These are phyloP conservation scores for Rhodotorula paludigena DNA, from an alignment of 768 basidiomycete genomes.

Conservation along the genomic window DNA sequence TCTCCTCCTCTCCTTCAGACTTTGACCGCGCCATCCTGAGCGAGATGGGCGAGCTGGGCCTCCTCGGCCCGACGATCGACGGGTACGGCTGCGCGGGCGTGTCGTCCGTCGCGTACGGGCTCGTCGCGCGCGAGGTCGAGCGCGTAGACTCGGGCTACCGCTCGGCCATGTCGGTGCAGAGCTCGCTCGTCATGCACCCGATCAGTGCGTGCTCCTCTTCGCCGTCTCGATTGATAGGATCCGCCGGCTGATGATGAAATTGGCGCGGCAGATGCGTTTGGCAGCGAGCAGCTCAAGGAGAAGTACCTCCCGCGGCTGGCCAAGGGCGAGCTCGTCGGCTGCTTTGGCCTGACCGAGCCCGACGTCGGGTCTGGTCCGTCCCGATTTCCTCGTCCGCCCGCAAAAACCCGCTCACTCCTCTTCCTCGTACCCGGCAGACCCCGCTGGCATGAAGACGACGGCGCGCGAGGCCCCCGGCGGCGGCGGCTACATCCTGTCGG, in stretches of 20 bases:
- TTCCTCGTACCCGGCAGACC: conserved; percentile 53
- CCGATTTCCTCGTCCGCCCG: not conserved
- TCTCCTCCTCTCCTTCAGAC: conserved; percentile 52
- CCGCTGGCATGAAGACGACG: conserved; percentile 92
- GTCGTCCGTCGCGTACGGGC: conserved; percentile 84
- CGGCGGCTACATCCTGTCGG: conserved; percentile 72
- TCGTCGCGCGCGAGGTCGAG: conserved; percentile 90
- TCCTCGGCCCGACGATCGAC: conserved; percentile 84
- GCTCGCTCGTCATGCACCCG: conserved; percentile 91
- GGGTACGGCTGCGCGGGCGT: conserved; percentile 93
- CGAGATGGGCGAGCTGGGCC: conserved; percentile 87
- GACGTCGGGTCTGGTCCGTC: conserved; percentile 71
- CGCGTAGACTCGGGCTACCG: conserved; percentile 94
- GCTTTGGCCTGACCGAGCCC: conserved; percentile 92
- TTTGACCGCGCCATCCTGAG: conserved; percentile 70
- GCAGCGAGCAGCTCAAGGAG: conserved; percentile 81
- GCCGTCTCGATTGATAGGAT: accelerated
- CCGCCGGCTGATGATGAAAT: accelerated
- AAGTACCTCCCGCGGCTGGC: conserved; percentile 81
- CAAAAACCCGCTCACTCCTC: not conserved
- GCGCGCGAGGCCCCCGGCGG: conserved; percentile 73
- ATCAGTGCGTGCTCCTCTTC: conserved; percentile 39
- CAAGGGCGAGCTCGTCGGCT: conserved; percentile 77
- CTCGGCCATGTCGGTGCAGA: conserved; percentile 89
- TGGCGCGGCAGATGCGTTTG: conserved; percentile 69